Base-by-base conservation (phyloP, 2,329 filamentous ascomycete genomes). In the Arthrobotrys sphaeroides region DNA sequence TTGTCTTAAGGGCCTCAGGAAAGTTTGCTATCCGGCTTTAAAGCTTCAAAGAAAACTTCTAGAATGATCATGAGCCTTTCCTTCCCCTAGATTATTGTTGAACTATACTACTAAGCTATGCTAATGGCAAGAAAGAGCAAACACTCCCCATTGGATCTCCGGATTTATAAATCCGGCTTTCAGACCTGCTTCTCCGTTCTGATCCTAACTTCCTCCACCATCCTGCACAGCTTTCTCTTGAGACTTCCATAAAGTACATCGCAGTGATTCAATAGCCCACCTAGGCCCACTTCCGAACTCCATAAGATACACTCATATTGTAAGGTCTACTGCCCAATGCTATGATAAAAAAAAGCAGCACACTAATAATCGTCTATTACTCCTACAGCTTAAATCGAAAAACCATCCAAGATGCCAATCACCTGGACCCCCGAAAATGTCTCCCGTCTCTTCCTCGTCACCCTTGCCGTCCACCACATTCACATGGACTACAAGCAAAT, bases 401-500 rank as follows among this genome's bases (percentile, higher is more conserved):
- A 7, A 51, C 16, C 20, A 18, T 12, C 20, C 36, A 74, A 67
- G 5, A 76, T 76, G 73, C 73, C 73, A 60, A 76, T 76, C 57
- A 76, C 73, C n/a, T 76, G 73, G 73, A 76, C 73, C 24, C 66
- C 59, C 28, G 73, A 76, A 59, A 76, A 76, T 70, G 73, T 76
- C 49, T 69, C 73, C 65, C 73, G 73, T 13, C 65, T 76, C 18
- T 76, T 76, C 51, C 73, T 76, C 13, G 59, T 76, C 42, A 76
- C 73, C 7, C 59, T 76, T 28, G 65, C 65, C 18, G 73, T 76
- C 57, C 73, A 76, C 59, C 64, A 76, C 59, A 70, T 76, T 42
- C 73, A 76, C 42, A 76, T 76, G 73, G 73, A 76, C 65, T 76
- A 76, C 59, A 76, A 76, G 24, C 73, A 76, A 36, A 76, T 76